Percentiles rank a stretch among this genome's conserved stretches.
Evolutionary conservation across 495 filamentous ascomycete species (phyloP).

Genomic region (Letharia columbiana): DNA sequence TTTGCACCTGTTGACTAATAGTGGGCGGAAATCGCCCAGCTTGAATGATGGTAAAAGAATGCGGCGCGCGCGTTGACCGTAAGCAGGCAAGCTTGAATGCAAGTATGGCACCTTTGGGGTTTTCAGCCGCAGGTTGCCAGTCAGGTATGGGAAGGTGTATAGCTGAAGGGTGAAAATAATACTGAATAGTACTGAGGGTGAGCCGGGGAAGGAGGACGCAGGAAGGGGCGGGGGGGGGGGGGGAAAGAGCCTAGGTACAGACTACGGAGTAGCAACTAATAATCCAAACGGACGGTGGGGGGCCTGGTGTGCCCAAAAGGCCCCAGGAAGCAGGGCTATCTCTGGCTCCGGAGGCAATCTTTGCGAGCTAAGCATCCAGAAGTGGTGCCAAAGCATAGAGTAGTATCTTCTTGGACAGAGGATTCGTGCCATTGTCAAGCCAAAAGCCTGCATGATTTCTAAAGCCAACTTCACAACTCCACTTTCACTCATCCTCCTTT

Average conservation of each 20-base stretch:
- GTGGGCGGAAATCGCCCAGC: background rate
- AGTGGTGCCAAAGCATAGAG: background rate
- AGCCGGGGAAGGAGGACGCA: background rate
- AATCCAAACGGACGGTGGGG: background rate
- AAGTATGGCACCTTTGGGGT: conserved; percentile 1
- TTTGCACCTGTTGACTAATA: conserved; percentile 1
- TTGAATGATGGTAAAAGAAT: background rate
- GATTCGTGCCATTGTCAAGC: background rate
- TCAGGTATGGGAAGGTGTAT: conserved; percentile 3
- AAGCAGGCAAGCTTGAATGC: conserved; percentile 1
- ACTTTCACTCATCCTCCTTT: background rate
- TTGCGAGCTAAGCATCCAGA: conserved; percentile 1
- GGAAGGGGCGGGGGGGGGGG: background rate
- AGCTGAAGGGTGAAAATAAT: background rate
- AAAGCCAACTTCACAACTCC: background rate
- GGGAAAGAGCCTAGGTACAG: background rate
- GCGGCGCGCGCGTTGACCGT: background rate
- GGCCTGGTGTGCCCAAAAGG: background rate
- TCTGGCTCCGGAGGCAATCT: conserved; percentile 2
- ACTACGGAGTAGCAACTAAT: background rate
- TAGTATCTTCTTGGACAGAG: background rate
- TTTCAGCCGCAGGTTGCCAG: conserved; percentile 4
- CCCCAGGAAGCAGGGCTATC: background rate
- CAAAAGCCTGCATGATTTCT: background rate
- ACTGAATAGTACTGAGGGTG: background rate